Evolutionary conservation across 495 filamentous ascomycete species (phyloP).

Genomic region (Hypoxylon lienhwacheense): DNA sequence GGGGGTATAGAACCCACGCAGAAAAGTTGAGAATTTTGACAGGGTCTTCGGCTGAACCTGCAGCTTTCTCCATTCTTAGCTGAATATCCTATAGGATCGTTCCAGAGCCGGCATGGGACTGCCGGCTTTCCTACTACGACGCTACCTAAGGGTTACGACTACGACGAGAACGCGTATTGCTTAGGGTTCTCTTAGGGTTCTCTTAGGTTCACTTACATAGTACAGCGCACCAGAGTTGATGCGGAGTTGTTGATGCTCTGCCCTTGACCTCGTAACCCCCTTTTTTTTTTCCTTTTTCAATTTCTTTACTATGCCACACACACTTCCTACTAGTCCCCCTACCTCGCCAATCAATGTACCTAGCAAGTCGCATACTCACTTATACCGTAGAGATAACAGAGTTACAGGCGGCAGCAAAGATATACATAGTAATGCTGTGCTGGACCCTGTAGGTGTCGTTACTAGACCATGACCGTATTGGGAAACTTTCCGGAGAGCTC

Average conservation of each 20-base stretch:
- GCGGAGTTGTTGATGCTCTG: too few species aligned
- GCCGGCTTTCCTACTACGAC: slow-evolving; percentile 35
- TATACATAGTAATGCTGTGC: slow-evolving; percentile 11
- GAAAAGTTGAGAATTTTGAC: slow-evolving; percentile 32
- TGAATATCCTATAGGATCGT: slow-evolving; percentile 34
- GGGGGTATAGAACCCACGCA: slow-evolving; percentile 31
- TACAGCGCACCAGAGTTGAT: slow-evolving; percentile 24
- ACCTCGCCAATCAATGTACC: slow-evolving; percentile 11
- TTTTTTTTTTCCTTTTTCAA: slow-evolving; percentile 1
- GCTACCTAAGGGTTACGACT: slow-evolving; percentile 22
- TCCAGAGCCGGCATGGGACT: slow-evolving; percentile 31
- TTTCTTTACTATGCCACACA: slow-evolving; percentile 9
- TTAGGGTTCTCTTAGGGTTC: slow-evolving; percentile 5
- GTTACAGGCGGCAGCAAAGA: slow-evolving; percentile 21
- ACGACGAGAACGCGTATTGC: slow-evolving; percentile 9
- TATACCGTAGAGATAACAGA: slow-evolving; percentile 24
- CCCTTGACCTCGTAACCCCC: slow-evolving; percentile 13
- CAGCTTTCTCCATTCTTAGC: slow-evolving; percentile 35
- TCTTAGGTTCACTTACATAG: not conserved
- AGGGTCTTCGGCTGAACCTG: slow-evolving; percentile 34
- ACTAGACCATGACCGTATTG: slow-evolving; percentile 11
- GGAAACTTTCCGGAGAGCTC: slow-evolving; percentile 27
- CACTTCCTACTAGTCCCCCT: not conserved
- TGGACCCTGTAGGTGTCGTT: slow-evolving; percentile 7
- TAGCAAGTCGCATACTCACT: slow-evolving; percentile 3